A percentile compares a stretch with the other conserved stretches of the same genome.
Evolutionary conservation across 306 rosid genomes (phyloP).

Genomic region (Glycine latifolia): DNA sequence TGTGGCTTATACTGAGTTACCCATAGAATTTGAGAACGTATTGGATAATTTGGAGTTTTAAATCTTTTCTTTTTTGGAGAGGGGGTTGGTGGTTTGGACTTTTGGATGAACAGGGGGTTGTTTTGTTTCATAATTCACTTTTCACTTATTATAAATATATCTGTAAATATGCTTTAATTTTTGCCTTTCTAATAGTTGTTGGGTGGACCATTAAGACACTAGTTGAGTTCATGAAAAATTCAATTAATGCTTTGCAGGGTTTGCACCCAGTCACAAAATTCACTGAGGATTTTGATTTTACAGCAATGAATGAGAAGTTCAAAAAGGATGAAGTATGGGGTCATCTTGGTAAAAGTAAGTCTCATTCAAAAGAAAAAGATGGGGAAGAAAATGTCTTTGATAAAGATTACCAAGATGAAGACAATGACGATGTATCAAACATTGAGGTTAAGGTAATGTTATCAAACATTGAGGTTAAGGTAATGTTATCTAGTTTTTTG

Average conservation of each 20-base stretch:
- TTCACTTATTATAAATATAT: background rate
- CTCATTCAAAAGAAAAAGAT: slow-evolving; percentile 60
- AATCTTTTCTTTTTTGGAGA: background rate
- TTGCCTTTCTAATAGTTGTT: background rate
- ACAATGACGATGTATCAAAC: slow-evolving; percentile 59
- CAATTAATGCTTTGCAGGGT: slow-evolving; percentile 61
- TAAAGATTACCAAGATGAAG: slow-evolving; percentile 74
- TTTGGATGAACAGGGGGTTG: background rate
- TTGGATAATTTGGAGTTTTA: slow-evolving; percentile 10
- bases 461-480: slow-evolving; percentile 63
- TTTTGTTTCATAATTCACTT: background rate
- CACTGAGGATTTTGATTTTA: slow-evolving; percentile 95
- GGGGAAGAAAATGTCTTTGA: slow-evolving; percentile 65
- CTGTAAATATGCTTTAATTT: background rate
- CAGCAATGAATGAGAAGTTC: slow-evolving; percentile 96
- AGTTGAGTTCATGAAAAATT: slow-evolving; percentile 17
- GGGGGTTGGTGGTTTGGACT: background rate
- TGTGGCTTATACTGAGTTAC: background rate
- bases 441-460: slow-evolving; percentile 59
- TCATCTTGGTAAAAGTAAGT: slow-evolving; percentile 84
- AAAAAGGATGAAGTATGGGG: slow-evolving; percentile 99
- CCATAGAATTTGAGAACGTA: background rate
- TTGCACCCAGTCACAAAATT: slow-evolving; percentile 66
- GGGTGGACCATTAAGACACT: background rate
- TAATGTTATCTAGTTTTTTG: too few relatives aligned